A percentile compares a stretch with the other conserved stretches of the same genome.
Conservation (phyloP, 441 rosid genomes). For the Populus hybrid region DNA sequence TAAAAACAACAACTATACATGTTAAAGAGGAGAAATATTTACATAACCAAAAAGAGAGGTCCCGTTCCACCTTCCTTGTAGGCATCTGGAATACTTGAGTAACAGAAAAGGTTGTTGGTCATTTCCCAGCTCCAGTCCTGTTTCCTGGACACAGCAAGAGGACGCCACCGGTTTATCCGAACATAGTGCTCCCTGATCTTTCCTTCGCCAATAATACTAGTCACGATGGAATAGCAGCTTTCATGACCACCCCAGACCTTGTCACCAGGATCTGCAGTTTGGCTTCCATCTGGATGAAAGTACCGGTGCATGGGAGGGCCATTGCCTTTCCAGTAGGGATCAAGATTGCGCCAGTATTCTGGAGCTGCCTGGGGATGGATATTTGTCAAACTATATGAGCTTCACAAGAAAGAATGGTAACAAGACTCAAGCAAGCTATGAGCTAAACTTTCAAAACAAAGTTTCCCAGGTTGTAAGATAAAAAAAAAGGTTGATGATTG, state of each 20-base stretch:
- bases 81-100: constrained; percentile 44
- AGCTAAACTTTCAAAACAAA: neutral
- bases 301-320: constrained; percentile 48
- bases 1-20: neutral
- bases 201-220: constrained; percentile 38
- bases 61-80: constrained; percentile 48
- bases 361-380: constrained; percentile 30
- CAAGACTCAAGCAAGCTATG: neutral
- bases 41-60: constrained; percentile 26
- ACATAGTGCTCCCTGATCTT: constrained; percentile 51
- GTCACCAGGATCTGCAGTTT: constrained; percentile 54
- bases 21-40: neutral
- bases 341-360: constrained; percentile 57
- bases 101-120: constrained; percentile 38
- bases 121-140: constrained; percentile 71
- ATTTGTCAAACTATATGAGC: neutral
- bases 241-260: constrained; percentile 65
- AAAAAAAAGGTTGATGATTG: neutral
- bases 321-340: constrained; percentile 53
- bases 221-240: constrained; percentile 45
- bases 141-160: constrained; percentile 37
- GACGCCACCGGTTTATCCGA: constrained; percentile 56
- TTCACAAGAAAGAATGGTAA: neutral
- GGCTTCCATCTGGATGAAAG: constrained; percentile 58
- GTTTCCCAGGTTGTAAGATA: neutral